Percentiles rank a stretch among this genome's conserved stretches.
These are phyloP conservation scores for Macrolepiota fuliginosa DNA, from an alignment of 768 basidiomycete species.

Conservation along the genomic window DNA sequence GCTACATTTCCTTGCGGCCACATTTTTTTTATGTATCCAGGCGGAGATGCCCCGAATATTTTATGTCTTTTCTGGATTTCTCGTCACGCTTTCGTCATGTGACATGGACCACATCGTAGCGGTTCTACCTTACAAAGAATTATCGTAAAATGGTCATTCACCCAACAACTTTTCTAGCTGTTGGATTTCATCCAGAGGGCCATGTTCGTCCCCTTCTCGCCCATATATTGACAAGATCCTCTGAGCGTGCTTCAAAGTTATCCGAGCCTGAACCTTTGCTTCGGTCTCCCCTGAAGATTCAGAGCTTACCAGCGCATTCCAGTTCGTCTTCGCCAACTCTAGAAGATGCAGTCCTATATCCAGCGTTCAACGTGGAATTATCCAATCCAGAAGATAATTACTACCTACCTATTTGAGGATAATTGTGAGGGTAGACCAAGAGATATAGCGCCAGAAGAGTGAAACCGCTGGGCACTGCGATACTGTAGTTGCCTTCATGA, in stretches of 20 bases:
- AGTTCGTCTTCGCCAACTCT: conserved; percentile 74
- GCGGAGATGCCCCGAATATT: too few species aligned
- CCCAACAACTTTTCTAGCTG: conserved; percentile 40
- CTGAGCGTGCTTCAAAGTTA: conserved; percentile 39
- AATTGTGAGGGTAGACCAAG: conserved; percentile 70
- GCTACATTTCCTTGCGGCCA: too few species aligned
- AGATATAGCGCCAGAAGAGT: conserved; percentile 65
- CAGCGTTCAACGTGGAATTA: background rate
- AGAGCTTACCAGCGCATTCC: conserved; percentile 56
- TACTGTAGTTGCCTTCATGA: conserved; percentile 57
- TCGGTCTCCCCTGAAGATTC: conserved; percentile 18
- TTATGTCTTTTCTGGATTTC: too few species aligned
- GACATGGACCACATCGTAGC: too few species aligned
- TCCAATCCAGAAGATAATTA: background rate
- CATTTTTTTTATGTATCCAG: too few species aligned
- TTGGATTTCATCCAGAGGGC: conserved; percentile 53
- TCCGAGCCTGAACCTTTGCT: conserved; percentile 27
- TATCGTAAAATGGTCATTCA: conserved; percentile 10
- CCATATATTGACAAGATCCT: conserved; percentile 48
- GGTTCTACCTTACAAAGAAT: too few species aligned
- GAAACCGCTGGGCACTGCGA: conserved; percentile 52
- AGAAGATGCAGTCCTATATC: conserved; percentile 69
- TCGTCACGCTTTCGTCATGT: too few species aligned
- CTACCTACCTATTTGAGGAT: conserved; percentile 75
- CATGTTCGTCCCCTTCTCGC: conserved; percentile 59